phyloP scores from a whole-genome alignment of 768 basidiomycete species.

The Suillus bovinus region DNA sequence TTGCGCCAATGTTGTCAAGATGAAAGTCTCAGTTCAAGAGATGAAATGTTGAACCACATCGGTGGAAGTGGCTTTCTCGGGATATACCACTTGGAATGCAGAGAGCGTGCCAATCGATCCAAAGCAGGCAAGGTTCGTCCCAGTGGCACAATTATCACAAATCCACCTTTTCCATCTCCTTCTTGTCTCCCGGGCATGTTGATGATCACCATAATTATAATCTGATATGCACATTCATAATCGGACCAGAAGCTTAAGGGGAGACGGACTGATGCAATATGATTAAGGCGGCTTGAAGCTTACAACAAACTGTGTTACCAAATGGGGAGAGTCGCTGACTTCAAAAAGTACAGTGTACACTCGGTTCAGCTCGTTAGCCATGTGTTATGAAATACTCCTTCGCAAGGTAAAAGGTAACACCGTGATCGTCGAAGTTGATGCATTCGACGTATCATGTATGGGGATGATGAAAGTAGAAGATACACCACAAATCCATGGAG shows the following conservation, averaged over 20 bases:
- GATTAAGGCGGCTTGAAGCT: background rate
- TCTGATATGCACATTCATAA: background rate
- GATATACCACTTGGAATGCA: slow-evolving; percentile 8
- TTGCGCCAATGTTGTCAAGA: background rate
- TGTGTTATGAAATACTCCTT: too few relatives aligned
- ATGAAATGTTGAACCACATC: slow-evolving; percentile 7
- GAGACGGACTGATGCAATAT: background rate
- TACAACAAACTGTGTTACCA: background rate
- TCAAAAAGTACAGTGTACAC: too few relatives aligned
- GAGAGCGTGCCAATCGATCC: background rate
- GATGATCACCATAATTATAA: background rate
- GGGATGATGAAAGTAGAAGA: background rate
- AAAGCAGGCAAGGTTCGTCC: slow-evolving; percentile 3
- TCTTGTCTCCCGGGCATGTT: background rate
- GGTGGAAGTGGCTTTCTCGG: slow-evolving; percentile 1
- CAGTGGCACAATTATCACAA: background rate
- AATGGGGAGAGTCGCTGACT: slow-evolving; percentile 2
- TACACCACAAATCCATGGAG: background rate
- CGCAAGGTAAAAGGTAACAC: too few relatives aligned
- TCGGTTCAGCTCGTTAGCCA: too few relatives aligned
- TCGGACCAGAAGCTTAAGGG: background rate
- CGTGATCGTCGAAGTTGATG: background rate
- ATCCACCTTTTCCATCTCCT: background rate
- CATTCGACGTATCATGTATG: background rate
- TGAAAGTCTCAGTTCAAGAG: background rate